Evolutionary conservation across 169 alveolate species (phyloP), one percentile per base, ranked within the genome.

Genomic region (Plasmodium ovale): DNA sequence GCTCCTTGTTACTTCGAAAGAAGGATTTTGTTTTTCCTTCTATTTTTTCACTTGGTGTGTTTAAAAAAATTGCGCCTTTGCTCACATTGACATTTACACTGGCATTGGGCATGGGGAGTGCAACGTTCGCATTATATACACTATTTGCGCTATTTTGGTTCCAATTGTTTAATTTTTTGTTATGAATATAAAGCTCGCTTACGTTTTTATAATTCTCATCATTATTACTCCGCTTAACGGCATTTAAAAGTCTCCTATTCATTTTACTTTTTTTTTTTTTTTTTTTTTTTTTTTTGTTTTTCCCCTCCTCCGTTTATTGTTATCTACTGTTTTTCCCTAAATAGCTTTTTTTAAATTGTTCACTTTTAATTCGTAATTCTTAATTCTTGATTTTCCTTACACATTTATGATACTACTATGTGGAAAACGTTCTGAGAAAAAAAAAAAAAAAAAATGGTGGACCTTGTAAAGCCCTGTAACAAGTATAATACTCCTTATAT

Each of bases 31-130:
- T 25, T 42, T 72, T 54, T 54, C 39, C 71, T 39, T 68, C 72
- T 47, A 62, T 49, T n/a, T n/a, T n/a, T 19, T 79, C 79, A 42
- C 44, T 79, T 68, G 60, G 77, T 54, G 89, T 56, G 35, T 51
- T 56, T 16, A 64, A 79, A 64, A 79, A 79, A 35, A 62, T 49
- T 16, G 39, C 64, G 29, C 29, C 39, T 59, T 69, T 79, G 23
- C 21, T 58, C 9, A 33, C 31, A 35, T n/a, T 47, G 35, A 21
- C 60, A 59, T 14, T 37, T 5, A 29, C 3, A 12, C 33, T 64
- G 0, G 37, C 2, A n/a, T 1, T 6, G 42, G 23, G 12, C 2
- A 3, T 9, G n/a, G 2, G 29, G 39, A 16, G 19, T 4, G 12
- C 14, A 14, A 4, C 53, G 12, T 31, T 64, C 0, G 79, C 19